phyloP scores from a whole-genome alignment of 805 yeast species.

The Saturnispora besseyi region DNA sequence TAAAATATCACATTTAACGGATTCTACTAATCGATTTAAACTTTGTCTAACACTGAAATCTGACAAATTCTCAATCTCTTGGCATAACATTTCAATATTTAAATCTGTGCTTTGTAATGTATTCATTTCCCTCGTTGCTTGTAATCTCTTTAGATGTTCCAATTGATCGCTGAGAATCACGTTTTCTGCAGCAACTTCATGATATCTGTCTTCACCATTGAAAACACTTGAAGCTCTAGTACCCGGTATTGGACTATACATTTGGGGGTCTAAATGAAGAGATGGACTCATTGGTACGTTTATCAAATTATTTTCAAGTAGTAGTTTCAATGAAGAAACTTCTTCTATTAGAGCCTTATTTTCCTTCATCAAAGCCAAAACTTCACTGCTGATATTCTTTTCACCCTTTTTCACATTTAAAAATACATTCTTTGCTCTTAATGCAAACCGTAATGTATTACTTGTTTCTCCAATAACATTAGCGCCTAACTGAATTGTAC shows the following conservation, averaged over 20 bases:
- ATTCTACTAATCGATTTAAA: not conserved
- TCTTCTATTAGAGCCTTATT: slow-evolving; percentile 55
- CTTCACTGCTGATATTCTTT: slow-evolving; percentile 32
- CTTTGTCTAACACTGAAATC: not conserved
- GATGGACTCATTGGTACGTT: not conserved
- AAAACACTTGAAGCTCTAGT: slow-evolving; percentile 25
- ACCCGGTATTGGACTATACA: not conserved
- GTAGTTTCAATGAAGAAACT: slow-evolving; percentile 29
- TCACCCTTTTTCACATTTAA: slow-evolving; percentile 55
- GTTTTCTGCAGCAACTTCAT: slow-evolving; percentile 50
- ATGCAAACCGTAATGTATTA: slow-evolving; percentile 85
- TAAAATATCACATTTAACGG: not conserved
- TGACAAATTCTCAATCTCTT: not conserved
- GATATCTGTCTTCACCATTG: slow-evolving; percentile 6
- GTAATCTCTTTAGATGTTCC: slow-evolving; percentile 58
- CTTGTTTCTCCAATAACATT: slow-evolving; percentile 66
- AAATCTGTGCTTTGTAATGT: not conserved
- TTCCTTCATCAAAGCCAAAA: slow-evolving; percentile 48
- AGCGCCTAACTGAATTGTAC: slow-evolving; percentile 69
- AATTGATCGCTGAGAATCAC: slow-evolving; percentile 54
- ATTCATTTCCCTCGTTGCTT: slow-evolving; percentile 25
- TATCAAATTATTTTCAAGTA: slow-evolving; percentile 8
- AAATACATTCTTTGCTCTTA: slow-evolving; percentile 81
- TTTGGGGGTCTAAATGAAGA: not conserved
- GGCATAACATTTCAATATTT: not conserved